Evolutionary conservation across 2,329 filamentous ascomycete genomes (phyloP), one percentile per base, ranked within the genome.

Genomic region (Atkinsonella hypoxylon): DNA sequence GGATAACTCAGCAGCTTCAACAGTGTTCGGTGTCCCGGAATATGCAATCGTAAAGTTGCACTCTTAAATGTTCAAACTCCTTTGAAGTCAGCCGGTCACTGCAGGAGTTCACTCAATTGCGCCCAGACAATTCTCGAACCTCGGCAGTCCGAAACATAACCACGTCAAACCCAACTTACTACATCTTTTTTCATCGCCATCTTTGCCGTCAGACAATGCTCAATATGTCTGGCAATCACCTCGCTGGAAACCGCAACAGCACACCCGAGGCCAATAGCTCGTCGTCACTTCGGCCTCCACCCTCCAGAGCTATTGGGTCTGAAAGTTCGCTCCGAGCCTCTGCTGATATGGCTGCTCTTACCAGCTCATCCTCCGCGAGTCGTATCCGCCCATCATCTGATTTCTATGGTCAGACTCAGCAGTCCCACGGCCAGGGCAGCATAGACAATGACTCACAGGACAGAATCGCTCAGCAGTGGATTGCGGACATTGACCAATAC

Each of bases 401-500:
- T 65, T 89, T 97, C 67, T 95, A 91, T 67, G 90, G 87, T 56
- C 87, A 86, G 62, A 71, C 78, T 42, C 81, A 87, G 61, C 78
- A 84, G 65, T 77, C 77, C 55, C 82, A 81, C 61, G 78, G 75
- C 60, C 83, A 87, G 54, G 79, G 75, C 58, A 82, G 78, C 59
- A 70, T 79, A 18, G 90, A 96, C 50, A 69, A 72, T 55, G 93
- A 97, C 68, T 82, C 86, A 10, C 83, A 93, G 67, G 93, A 97
- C 67, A 91, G 90, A 69, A 87, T 91, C 57, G 89, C 91, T 47
- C 90, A 96, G 72, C 90, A 98, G 70, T 98, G 93, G 93, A 91
- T 98, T 61, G 89, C 91, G 51, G 93, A 98, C 62, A 97, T 98
- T 59, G 93, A 98, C 66, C 91, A 97, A 68, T 96, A 96, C 63